These are phyloP conservation scores for Bisporella sp. DNA, from an alignment of 2,329 filamentous ascomycete species.

Conservation along the genomic window DNA sequence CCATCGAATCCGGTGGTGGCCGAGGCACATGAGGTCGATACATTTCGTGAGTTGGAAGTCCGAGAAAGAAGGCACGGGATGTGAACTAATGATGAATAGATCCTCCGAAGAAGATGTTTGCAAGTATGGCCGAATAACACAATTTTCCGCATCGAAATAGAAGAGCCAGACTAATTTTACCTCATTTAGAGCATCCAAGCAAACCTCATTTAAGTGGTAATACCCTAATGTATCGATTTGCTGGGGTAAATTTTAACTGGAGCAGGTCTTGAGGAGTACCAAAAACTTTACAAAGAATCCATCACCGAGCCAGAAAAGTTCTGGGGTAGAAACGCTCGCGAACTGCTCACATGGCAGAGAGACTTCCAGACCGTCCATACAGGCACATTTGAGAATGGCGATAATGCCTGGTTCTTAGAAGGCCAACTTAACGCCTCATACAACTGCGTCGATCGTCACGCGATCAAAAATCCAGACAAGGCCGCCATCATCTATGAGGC, in stretches of 20 bases:
- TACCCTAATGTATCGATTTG: constrained; percentile 15
- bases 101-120: constrained; percentile 60
- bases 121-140: constrained; percentile 41
- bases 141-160: too few relatives aligned
- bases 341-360: constrained; percentile 81
- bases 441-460: constrained; percentile 96
- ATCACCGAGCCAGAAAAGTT: constrained; percentile 85
- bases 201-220: constrained; percentile 61
- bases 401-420: constrained; percentile 92
- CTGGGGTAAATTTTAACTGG: background rate
- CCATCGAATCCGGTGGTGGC: constrained; percentile 54
- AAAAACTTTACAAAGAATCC: constrained; percentile 69
- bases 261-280: constrained; percentile 58
- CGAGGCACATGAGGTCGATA: constrained; percentile 72
- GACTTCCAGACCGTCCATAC: constrained; percentile 87
- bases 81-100: constrained; percentile 35
- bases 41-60: constrained; percentile 49
- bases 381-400: constrained; percentile 70
- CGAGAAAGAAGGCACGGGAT: background rate
- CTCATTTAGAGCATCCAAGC: constrained; percentile 53
- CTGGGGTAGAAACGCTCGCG: constrained; percentile 80
- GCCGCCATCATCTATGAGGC: constrained; percentile 98
- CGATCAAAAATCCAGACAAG: constrained; percentile 87
- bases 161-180: too few relatives aligned
- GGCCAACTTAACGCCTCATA: constrained; percentile 91